Evolutionary conservation across 2,329 filamentous ascomycete species (phyloP), one percentile per base, ranked within the genome.

Genomic region (Tolypocladium tropicale): DNA sequence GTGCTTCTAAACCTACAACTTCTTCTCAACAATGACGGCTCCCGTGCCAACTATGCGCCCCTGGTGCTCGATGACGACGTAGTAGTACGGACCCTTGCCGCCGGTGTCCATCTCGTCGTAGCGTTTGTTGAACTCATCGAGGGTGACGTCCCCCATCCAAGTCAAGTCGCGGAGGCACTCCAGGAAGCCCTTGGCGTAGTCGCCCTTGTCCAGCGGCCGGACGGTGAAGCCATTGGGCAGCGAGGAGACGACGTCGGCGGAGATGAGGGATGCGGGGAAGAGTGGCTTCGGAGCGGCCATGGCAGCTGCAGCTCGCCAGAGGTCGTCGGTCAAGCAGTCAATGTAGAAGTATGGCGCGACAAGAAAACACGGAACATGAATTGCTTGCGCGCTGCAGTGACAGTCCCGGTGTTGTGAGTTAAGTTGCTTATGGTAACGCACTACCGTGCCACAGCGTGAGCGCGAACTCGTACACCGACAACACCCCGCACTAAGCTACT

Each of bases 101-200:
- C 60, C 58, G 1, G 58, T 62, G 53, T 65, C 60, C 69, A 75
- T 73, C 59, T 86, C 84, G 59, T 86, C 84, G 68, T 85, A 91
- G 39, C 86, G 80, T 65, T 82, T 74, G 63, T 83, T 78, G 77
- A 86, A 93, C 59, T 82, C 78, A 56, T 79, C 75, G 65, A 86
- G 78, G 9, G 78, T 79, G 56, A 90, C 80, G 48, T 91, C 84
- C 52, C 88, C 89, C 39, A 92, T 88, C 54, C 84, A 88, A 1
- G 89, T 93, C 56, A 94, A 76, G 18, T 90, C 88, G 32, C 83
- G 77, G 58, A 94, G 76, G 21, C 89, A 88, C 62, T 90, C 85
- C 53, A 93, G 79, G 70, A 91, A 91, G 56, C 87, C 88, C 50
- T 78, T 79, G 49, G 74, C 72, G 71, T 85, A 90, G 71, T 94